Conservation (phyloP, 2,329 filamentous ascomycete species). For the Aspergillus niger region DNA sequence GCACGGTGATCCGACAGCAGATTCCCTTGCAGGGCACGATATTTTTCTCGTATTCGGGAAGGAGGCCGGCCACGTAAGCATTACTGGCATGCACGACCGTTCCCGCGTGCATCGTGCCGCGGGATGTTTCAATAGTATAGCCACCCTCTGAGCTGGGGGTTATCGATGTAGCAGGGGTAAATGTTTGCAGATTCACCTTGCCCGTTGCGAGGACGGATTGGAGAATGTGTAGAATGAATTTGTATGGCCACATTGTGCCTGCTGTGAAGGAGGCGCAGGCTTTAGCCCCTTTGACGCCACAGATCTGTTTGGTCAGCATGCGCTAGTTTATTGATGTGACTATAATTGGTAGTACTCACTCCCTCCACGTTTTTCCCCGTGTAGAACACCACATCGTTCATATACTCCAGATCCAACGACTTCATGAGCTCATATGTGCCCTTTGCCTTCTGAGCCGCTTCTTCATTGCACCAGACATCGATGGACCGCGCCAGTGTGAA, state of each 20-base stretch:
- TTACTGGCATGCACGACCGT: constrained; percentile 81
- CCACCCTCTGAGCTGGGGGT: constrained; percentile 52
- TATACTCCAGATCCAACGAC: constrained; percentile 27
- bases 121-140: constrained; percentile 57
- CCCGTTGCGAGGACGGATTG: constrained; percentile 58
- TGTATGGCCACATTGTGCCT: constrained; percentile 64
- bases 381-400: constrained; percentile 33
- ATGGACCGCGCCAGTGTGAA: constrained; percentile 42
- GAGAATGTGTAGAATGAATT: constrained; percentile 72
- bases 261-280: constrained; percentile 37
- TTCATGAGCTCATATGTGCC: constrained; percentile 31
- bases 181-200: constrained; percentile 56
- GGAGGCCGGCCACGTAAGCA: constrained; percentile 74
- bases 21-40: constrained; percentile 73
- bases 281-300: constrained; percentile 42
- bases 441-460: constrained; percentile 28
- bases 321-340: too few species aligned
- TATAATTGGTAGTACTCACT: constrained; percentile 22
- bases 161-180: constrained; percentile 46
- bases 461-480: constrained; percentile 42
- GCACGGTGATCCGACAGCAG: constrained; percentile 35
- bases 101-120: constrained; percentile 64
- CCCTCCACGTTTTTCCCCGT: constrained; percentile 31
- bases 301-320: constrained; percentile 26
- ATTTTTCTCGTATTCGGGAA: constrained; percentile 68